phyloP scores from a whole-genome alignment of 2,329 filamentous ascomycete genomes.

The Penicillium crustosum region DNA sequence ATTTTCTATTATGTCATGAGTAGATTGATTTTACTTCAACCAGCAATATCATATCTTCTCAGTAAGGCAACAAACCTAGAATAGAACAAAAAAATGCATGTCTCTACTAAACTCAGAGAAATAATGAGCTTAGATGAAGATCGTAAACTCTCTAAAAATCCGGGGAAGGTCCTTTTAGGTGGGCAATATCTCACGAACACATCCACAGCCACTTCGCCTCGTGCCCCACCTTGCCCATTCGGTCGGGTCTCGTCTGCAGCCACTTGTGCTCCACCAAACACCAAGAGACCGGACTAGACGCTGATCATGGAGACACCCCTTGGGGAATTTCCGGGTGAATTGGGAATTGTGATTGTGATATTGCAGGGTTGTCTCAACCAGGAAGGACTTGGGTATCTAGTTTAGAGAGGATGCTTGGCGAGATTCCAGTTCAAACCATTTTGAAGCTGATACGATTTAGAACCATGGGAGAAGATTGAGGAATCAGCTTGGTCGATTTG shows the following conservation, averaged over 20 bases:
- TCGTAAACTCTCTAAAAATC: not conserved
- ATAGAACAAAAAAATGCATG: too few relatives aligned
- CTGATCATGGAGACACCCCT: not conserved
- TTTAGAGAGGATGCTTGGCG: not conserved
- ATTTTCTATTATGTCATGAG: not conserved
- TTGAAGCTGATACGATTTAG: not conserved
- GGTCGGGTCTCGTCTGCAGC: not conserved
- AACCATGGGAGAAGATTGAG: not conserved
- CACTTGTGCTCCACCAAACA: not conserved
- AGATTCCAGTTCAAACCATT: not conserved
- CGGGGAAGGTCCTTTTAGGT: not conserved
- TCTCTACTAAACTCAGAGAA: not conserved
- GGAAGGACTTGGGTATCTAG: not conserved
- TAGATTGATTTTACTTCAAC: not conserved
- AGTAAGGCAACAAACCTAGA: not conserved
- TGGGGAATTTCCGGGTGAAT: not conserved
- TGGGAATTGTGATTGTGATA: not conserved
- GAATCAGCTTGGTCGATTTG: not conserved
- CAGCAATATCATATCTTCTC: not conserved
- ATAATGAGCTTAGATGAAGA: not conserved
- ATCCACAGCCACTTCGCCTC: not conserved
- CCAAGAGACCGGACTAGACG: not conserved
- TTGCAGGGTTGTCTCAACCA: not conserved
- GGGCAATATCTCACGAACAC: not conserved
- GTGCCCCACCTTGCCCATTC: not conserved